Evolutionary conservation across 192 early-diverging fungal genomes (phyloP), one percentile per base, ranked within the genome.

Genomic region (Coemansia sp.): DNA sequence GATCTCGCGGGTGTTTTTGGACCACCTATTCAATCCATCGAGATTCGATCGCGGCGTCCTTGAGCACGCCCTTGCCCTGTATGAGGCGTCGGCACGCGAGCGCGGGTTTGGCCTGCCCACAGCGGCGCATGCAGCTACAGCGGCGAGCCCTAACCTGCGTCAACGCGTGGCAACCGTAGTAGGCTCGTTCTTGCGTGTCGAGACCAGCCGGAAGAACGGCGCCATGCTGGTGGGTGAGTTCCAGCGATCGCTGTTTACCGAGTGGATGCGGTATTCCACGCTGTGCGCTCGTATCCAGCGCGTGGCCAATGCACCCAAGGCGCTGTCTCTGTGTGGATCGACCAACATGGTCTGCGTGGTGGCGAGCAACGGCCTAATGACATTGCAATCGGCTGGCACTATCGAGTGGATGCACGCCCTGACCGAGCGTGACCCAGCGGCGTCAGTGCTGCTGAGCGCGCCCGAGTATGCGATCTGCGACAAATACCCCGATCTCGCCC

Each of bases 261-360:
- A 81, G 69, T 84, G 83, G 83, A 78, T 75, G 83, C 83, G 83
- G 44, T 81, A 75, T 40, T 61, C 75, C 13, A 73, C 78, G 37
- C 68, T 82, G 3, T 84, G 83, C 39, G 56, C 70, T 24, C 83
- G 75, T 3, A 49, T 81, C 52, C 83, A 84, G 62, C 75, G 71
- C 35, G 38, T 29, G 11, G 35, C 67, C 18, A 74, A 82, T 22
- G 22, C 67, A n/a, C 78, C 83, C 11, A 38, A 47, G 32, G 35
- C 74, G 29, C 73, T 84, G 10, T 52, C 79, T 6, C 50, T 78
- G 45, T 68, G 79, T 50, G 41, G 39, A 1, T 41, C 69, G 16
- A 74, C 78, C 15, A 59, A 53, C n/a, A 75, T 80, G 73, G 69
- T 75, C 60, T 64, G 67, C 40, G 49, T 74, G 3, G 63, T 81